Base-by-base conservation (phyloP, 2,329 filamentous ascomycete genomes). In the Amauroascus verrucosus region DNA sequence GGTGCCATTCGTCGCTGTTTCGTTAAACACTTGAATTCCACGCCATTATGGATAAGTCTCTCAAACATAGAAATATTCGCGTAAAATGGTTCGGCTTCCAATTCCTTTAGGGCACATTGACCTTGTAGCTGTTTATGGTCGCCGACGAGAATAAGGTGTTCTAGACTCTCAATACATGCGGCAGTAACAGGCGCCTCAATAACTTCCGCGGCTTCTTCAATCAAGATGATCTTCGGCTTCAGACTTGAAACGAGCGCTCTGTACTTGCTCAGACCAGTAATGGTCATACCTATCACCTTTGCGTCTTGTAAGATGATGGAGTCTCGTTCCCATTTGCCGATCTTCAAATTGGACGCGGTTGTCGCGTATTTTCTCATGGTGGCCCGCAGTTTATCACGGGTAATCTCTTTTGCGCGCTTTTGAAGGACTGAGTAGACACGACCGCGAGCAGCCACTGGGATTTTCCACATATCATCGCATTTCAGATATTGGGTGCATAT, bases 181-280 rank as follows among this genome's bases (percentile, higher is more conserved):
- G 75, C 78, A 7, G 77, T 72, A 43, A 85, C 72, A 1, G 79
- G 80, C 3, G 72, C 74, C 60, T 79, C 77, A 3, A 77, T 76
- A 0, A 84, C 85, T 64, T 94, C 86, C 0, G 86, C 88, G 0
- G 86, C 85, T 69, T 93, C 85, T 71, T 93, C 85, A 47, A 94
- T 82, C 35, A 94, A 70, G 13, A 91, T 75, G 2, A 87, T 74
- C 22, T 75, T 79, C 0, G 88, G 86, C 26, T 78, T 73, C 3
- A 91, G 64, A 1, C 79, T 79, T 0, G 82, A 75, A 20, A 94
- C 72, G 1, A 91, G 72, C 0, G 77, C 79, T 2, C 87, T 81
- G 57, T 93, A 91, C 60, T 94, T 94, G 67, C 83, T 84, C 7
- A 94, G 65, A 0, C 88, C 87, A 0, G 88, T 94, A 0, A 85